Evolutionary conservation across 2,329 filamentous ascomycete genomes (phyloP).

Genomic region (Aspergillus viridinutans): DNA sequence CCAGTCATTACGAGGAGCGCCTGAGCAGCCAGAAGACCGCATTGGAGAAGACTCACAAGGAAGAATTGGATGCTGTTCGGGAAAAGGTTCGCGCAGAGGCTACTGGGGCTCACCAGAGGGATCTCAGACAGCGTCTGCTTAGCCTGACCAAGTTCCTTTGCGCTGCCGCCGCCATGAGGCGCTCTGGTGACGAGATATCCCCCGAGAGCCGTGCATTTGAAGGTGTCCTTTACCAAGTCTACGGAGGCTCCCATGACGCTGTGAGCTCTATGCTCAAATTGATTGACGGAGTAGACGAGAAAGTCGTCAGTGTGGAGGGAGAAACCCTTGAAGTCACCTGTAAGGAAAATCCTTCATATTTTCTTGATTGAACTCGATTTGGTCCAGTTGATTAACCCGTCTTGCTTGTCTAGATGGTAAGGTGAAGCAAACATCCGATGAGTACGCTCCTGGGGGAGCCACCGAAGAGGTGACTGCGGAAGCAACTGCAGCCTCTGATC

Average conservation of each 20-base stretch:
- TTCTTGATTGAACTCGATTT: not conserved
- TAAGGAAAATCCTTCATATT: constrained; percentile 35
- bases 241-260: constrained; percentile 58
- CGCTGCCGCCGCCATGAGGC: constrained; percentile 58
- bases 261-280: constrained; percentile 58
- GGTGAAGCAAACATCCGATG: constrained; percentile 48
- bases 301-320: constrained; percentile 55
- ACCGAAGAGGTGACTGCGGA: constrained; percentile 37
- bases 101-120: constrained; percentile 43
- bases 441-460: constrained; percentile 30
- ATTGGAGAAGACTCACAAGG: constrained; percentile 52
- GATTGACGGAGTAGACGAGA: constrained; percentile 57
- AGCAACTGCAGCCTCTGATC: constrained; percentile 45
- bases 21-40: constrained; percentile 53
- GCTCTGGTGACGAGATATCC: constrained; percentile 54
- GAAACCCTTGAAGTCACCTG: constrained; percentile 53
- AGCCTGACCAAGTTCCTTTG: constrained; percentile 59
- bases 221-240: constrained; percentile 59
- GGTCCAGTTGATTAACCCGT: constrained; percentile 3
- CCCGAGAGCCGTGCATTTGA: constrained; percentile 60
- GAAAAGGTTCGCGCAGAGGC: constrained; percentile 49
- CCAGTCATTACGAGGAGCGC: constrained; percentile 55
- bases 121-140: constrained; percentile 53
- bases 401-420: constrained; percentile 43
- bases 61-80: constrained; percentile 52